A percentile compares a stretch with the other conserved stretches of the same genome.
Evolutionary conservation across 202 grass and related monocot species (phyloP).

Genomic region (Musa balbisiana): DNA sequence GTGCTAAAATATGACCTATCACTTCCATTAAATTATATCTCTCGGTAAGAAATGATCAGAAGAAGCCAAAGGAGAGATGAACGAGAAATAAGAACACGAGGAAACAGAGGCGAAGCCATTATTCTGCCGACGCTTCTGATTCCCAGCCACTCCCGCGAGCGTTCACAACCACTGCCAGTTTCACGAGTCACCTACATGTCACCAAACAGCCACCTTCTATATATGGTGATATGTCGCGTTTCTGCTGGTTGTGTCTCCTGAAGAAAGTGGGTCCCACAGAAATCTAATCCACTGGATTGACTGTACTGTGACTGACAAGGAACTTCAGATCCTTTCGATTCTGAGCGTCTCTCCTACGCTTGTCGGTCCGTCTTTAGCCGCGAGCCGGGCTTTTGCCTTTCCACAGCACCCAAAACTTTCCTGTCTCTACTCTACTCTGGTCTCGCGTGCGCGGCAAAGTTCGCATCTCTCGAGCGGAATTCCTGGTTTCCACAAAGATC

Average conservation of each 20-base stretch:
- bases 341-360: too few relatives aligned
- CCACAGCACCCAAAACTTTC: background rate
- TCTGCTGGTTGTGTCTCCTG: background rate
- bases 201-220: too few relatives aligned
- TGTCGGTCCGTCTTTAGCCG: background rate
- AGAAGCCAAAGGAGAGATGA: background rate
- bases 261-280: too few relatives aligned
- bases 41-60: background rate
- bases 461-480: background rate
- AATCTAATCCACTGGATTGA: too few relatives aligned
- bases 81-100: background rate
- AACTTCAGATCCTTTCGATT: too few relatives aligned
- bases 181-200: background rate
- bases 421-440: too few relatives aligned
- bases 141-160: background rate
- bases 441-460: background rate
- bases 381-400: background rate
- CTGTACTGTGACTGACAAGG: too few relatives aligned
- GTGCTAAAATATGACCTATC: too few relatives aligned
- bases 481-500: background rate
- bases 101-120: background rate
- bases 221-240: background rate
- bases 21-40: too few relatives aligned
- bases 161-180: background rate
- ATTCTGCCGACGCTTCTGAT: conserved; percentile 9